Evolutionary conservation across 1,284 basidiomycete genomes (phyloP).

Genomic region (Moesziomyces sp.): DNA sequence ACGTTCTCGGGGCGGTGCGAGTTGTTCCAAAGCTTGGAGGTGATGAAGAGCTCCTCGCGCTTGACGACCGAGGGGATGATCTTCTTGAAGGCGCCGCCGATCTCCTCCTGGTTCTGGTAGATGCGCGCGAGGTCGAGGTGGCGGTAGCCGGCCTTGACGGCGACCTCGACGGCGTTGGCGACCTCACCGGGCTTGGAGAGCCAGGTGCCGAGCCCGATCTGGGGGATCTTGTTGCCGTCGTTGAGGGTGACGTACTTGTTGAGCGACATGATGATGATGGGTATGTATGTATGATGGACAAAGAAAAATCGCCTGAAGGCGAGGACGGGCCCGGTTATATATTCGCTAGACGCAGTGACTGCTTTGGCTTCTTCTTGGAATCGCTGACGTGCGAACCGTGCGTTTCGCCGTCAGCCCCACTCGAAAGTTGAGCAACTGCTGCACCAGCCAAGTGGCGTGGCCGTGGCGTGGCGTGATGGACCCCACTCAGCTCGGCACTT

Average conservation of each 20-base stretch:
- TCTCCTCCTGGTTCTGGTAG: conserved; percentile 66
- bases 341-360: background rate
- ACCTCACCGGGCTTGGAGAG: conserved; percentile 80
- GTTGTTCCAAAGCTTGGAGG: conserved; percentile 75
- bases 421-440: too few species aligned
- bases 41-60: conserved; percentile 71
- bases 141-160: conserved; percentile 62
- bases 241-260: conserved; percentile 60
- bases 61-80: conserved; percentile 68
- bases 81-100: conserved; percentile 70
- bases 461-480: background rate
- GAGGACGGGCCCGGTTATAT: conserved; percentile 15
- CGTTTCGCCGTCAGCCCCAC: background rate
- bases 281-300: background rate
- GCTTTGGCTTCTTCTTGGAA: background rate
- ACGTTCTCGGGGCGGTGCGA: conserved; percentile 71
- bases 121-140: conserved; percentile 64
- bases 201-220: conserved; percentile 82
- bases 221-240: conserved; percentile 65
- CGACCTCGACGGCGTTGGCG: conserved; percentile 72
- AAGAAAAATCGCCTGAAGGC: too few species aligned
- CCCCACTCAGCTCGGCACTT: background rate
- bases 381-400: background rate
- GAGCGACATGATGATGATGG: conserved; percentile 45
- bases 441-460: too few species aligned